Percentiles rank a stretch among this genome's conserved stretches.
These are phyloP conservation scores for carrot (Daucus carota) DNA, from an alignment of 129 eudicot species.

Conservation along the genomic window DH1_v3.0 NC_030382.2:58746001-58746500, in stretches of 20 bases:
- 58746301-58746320: background rate
- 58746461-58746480: background rate
- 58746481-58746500: background rate
- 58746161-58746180: background rate
- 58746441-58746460: background rate
- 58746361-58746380: background rate
- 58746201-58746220: background rate
- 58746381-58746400: background rate
- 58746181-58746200: background rate
- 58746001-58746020: background rate
- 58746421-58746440: background rate
- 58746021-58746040: background rate
- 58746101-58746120: background rate
- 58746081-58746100: background rate
- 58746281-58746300: background rate
- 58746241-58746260: background rate
- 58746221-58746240: background rate
- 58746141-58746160: background rate
- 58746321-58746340: conserved; percentile 1
- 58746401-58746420: background rate
- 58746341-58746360: background rate
- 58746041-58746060: background rate
- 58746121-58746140: too few species aligned
- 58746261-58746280: background rate
- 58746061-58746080: background rate